Evolutionary conservation across 768 basidiomycete genomes (phyloP), one percentile per base, ranked within the genome.

Genomic region (Melanogaster broomeanus): DNA sequence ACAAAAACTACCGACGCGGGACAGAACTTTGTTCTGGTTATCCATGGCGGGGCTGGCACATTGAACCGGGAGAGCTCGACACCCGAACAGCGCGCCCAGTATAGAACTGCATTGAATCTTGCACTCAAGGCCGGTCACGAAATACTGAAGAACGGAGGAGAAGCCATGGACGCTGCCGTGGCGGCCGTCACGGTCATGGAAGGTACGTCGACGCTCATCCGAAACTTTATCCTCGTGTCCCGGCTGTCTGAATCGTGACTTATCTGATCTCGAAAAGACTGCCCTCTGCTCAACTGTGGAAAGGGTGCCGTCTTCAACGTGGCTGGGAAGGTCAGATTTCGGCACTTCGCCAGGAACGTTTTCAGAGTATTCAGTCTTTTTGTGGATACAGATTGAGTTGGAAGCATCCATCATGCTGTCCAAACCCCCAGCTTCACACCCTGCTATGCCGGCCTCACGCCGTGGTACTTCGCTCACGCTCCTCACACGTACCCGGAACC

Each of bases 261-360:
- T 6, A 22, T 27, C 22, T 12, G 33, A 51, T 45, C 38, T 34
- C 31, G 31, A 31, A 25, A 40, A 91, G 90, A 93, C 60, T 81
- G 78, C 53, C 84, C 87, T 8, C 69, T 93, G 16, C 92, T 93
- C 72, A 93, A 93, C 59, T 71, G 84, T 25, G 89, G 81, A 18
- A 88, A 86, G 60, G 90, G 91, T 4, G 86, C 90, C 9, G 90
- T 93, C 16, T 93, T 90, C 72, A 93, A 92, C 58, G 71, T 78
- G 11, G 88, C 73, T 9, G 90, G 90, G 40, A 90, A 90, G 77
- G 89, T 88, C 48, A 42, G 66, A 39, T n/a, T 19, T 27, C 21
- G n/a, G n/a, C 33, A 2, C 12, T 21, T 28, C 24, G 18, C 31
- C 18, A n/a, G 44, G 25, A 27, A 39, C 5, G 3, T 37, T 6